Evolutionary conservation across 75 land plant genomes (phyloP), one percentile per base, ranked within the genome.

Genomic region (Pinus tabuliformis): DNA sequence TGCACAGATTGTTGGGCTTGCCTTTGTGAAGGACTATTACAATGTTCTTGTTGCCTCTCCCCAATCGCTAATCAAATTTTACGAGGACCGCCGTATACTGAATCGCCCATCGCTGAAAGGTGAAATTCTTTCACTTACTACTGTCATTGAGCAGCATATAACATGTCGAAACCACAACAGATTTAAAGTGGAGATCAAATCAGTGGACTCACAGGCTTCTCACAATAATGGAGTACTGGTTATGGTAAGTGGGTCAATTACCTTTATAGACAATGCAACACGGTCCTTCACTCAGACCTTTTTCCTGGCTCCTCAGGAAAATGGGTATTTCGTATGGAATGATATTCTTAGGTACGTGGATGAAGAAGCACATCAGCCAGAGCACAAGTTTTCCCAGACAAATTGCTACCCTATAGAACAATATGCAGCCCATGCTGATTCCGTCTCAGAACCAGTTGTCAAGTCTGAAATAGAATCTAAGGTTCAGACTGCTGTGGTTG

Each of bases 21-120:
- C 90, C 9, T 93, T 93, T 80, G 94, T 93, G 73, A 85, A 82
- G 75, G 91, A 93, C 70, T 91, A 93, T 66, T 93, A 93, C 83
- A 85, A 83, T 60, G 85, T 93, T 33, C 92, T 93, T 33, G 90
- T 89, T 61, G 78, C 79, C 8, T 84, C 87, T 3, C 96, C 94
- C 6, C 85, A 87, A 52, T 70, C 76, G 62, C 87, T 91, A 54
- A 80, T 85, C 73, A 75, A 83, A 59, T 93, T 93, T 78, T 93
- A 93, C 75, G 87, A 91, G n/a, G 96, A 91, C 61, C 76, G 77
- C 14, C 89, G 94, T 80, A 72, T 72, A 59, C 82, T 93, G 7
- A 82, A 90, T 68, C 80, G 92, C 28, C 89, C 91, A 28, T 83
- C 80, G 61, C 18, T 82, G 5, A 72, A 77, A 76, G 90, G 96